Evolutionary conservation across 2,329 filamentous ascomycete species (phyloP).

Genomic region (Phyllosticta citribraziliensis): DNA sequence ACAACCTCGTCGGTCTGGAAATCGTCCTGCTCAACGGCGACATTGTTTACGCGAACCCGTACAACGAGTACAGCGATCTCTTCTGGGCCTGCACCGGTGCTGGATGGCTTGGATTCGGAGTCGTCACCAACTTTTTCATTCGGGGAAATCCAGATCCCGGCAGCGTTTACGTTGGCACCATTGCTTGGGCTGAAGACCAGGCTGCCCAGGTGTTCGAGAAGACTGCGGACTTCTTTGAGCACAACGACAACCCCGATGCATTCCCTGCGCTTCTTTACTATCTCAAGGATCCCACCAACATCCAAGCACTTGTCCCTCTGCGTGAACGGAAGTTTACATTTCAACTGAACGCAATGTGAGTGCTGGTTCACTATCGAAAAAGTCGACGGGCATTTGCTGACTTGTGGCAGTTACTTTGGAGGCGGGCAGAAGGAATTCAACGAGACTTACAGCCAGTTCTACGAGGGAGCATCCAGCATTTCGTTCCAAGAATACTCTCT

Average conservation of each 20-base stretch:
- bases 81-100: slow-evolving; percentile 32
- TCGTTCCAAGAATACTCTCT: slow-evolving; percentile 1
- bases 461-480: background rate
- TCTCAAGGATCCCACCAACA: slow-evolving; percentile 6
- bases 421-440: slow-evolving; percentile 3
- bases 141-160: slow-evolving; percentile 15
- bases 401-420: background rate
- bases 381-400: background rate
- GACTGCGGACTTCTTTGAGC: slow-evolving; percentile 1
- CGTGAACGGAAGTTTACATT: slow-evolving; percentile 1
- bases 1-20: slow-evolving; percentile 20
- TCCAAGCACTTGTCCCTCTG: background rate
- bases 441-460: slow-evolving; percentile 3
- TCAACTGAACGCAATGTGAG: slow-evolving; percentile 1
- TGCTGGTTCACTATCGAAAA: background rate
- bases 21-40: slow-evolving; percentile 30
- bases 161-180: slow-evolving; percentile 5
- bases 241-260: background rate
- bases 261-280: slow-evolving; percentile 8
- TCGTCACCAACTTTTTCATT: slow-evolving; percentile 33
- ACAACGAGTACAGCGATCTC: slow-evolving; percentile 24
- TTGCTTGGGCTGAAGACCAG: slow-evolving; percentile 2
- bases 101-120: slow-evolving; percentile 34
- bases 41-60: slow-evolving; percentile 23
- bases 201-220: background rate